Conservation (phyloP, 208 protist genomes). For the Trichomonas gallinae region DNA sequence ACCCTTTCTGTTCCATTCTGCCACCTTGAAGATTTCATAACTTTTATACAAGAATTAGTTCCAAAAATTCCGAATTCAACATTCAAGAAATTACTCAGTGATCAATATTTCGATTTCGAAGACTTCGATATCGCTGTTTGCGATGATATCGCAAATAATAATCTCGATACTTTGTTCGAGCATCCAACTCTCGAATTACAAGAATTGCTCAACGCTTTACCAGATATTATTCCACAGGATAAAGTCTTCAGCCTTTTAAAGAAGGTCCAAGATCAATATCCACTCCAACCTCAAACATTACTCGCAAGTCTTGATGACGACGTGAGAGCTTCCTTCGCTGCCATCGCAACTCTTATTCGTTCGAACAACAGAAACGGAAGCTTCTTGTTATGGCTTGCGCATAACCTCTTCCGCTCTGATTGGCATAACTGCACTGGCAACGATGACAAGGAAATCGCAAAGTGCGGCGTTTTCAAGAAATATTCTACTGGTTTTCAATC, state of each 20-base stretch:
- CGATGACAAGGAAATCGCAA: not conserved
- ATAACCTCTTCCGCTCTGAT: not conserved
- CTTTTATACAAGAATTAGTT: not conserved
- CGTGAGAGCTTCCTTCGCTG: not conserved
- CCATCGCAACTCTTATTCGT: not conserved
- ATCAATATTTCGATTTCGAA: not conserved
- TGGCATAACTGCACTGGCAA: not conserved
- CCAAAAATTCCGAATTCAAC: not conserved
- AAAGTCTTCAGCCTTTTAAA: not conserved
- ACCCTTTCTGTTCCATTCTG: not conserved
- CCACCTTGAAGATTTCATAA: not conserved
- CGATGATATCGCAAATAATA: not conserved
- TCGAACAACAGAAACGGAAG: not conserved
- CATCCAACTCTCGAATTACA: not conserved
- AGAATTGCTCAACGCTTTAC: not conserved
- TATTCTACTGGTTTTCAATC: not conserved
- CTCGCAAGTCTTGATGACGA: not conserved
- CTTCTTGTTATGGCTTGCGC: not conserved
- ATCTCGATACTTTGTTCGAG: not conserved
- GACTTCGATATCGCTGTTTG: not conserved
- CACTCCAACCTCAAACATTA: not conserved
- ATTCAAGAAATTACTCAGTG: not conserved
- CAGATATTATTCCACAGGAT: not conserved
- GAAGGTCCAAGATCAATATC: not conserved
- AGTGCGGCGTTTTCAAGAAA: not conserved